Conservation (phyloP, 768 basidiomycete genomes). For the Termitomyces sp. region DNA sequence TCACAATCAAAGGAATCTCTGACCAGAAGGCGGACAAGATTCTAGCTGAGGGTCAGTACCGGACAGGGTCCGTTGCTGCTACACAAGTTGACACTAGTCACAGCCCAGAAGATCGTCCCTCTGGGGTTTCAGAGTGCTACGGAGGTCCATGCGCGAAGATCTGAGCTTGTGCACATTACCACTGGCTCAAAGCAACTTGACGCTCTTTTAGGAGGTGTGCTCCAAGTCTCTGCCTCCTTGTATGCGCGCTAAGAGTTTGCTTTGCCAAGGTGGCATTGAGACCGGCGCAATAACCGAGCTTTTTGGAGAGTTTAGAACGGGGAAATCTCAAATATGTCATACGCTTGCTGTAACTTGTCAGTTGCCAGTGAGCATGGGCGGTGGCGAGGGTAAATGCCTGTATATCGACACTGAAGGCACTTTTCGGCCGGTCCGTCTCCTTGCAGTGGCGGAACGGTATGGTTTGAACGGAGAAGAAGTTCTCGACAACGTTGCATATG, state of each 20-base stretch:
- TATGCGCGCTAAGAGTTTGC: constrained; percentile 3
- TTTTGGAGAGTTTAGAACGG: constrained; percentile 97
- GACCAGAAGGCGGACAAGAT: constrained; percentile 98
- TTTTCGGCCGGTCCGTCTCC: constrained; percentile 91
- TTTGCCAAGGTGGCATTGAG: constrained; percentile 80
- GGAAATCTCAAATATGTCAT: constrained; percentile 97
- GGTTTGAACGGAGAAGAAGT: constrained; percentile 99
- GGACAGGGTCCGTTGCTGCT: not conserved
- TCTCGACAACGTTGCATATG: constrained; percentile 96
- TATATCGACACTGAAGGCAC: constrained; percentile 99
- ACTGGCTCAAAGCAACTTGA: constrained; percentile 96
- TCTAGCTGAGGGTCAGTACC: constrained; percentile 71
- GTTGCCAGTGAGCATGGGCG: constrained; percentile 95
- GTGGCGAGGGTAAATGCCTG: constrained; percentile 97
- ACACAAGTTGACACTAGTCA: constrained; percentile 1
- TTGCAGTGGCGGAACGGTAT: constrained; percentile 92
- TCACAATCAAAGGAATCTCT: constrained; percentile 93
- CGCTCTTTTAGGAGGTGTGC: constrained; percentile 83
- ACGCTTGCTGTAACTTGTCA: constrained; percentile 98
- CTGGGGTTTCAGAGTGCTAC: constrained; percentile 98
- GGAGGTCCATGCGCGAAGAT: constrained; percentile 90
- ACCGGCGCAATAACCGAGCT: constrained; percentile 98
- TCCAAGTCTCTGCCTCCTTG: not conserved
- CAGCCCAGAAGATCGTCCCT: constrained; percentile 94
- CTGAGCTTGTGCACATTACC: constrained; percentile 93